Conservation (phyloP, 2,329 filamentous ascomycete genomes). For the Calonectria naviculata region DNA sequence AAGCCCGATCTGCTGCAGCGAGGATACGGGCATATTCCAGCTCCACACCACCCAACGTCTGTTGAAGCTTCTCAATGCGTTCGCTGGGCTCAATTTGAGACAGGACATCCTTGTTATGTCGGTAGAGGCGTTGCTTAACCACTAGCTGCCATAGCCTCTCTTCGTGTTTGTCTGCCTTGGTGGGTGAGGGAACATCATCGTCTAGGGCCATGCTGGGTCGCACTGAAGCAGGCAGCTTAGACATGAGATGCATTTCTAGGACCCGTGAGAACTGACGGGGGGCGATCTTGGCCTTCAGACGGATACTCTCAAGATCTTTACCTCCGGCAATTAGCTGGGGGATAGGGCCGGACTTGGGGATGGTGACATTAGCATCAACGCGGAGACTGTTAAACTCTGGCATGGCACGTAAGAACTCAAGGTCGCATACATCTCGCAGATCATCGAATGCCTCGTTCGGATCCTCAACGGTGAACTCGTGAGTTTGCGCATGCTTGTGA, state of each 20-base stretch:
- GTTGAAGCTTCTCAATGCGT: constrained; percentile 77
- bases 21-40: constrained; percentile 79
- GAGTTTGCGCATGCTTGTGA: constrained; percentile 73
- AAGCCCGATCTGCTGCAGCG: constrained; percentile 54
- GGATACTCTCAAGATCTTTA: constrained; percentile 65
- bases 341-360: constrained; percentile 60
- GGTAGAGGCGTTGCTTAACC: constrained; percentile 81
- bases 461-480: constrained; percentile 93
- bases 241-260: constrained; percentile 80
- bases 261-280: constrained; percentile 81
- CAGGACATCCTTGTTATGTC: constrained; percentile 78
- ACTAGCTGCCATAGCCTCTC: constrained; percentile 80
- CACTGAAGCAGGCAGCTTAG: constrained; percentile 65
- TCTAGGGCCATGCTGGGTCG: constrained; percentile 62
- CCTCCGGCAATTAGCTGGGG: constrained; percentile 69
- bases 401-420: constrained; percentile 70
- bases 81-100: constrained; percentile 76
- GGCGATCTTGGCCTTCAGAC: constrained; percentile 75
- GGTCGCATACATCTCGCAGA: constrained; percentile 79
- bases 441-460: constrained; percentile 90
- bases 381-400: constrained; percentile 68
- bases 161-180: constrained; percentile 67
- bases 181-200: constrained; percentile 55
- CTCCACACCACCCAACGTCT: constrained; percentile 75
- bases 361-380: constrained; percentile 62